Base-by-base conservation (phyloP, 306 rosid genomes). In the Fragaria vesca region DNA sequence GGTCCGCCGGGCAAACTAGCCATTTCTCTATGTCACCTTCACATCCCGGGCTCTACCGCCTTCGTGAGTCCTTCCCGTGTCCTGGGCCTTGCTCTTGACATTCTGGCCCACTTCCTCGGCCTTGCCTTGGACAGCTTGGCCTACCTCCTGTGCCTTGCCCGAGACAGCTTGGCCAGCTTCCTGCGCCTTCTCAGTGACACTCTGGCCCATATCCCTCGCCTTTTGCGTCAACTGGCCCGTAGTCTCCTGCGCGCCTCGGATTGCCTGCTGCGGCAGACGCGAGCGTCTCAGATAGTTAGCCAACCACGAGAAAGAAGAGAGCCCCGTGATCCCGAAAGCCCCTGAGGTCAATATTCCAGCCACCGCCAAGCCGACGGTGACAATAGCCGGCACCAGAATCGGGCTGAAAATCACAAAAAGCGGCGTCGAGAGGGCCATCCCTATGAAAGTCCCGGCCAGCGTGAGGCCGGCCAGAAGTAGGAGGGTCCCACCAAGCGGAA, bases 241-340 rank as follows among this genome's bases (percentile, higher is more conserved):
- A 0, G 84, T 76, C 7, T 86, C 87, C 66, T 66, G 83, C 30
- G 61, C 54, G 2, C 55, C 75, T 26, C 61, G 54, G 80, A 77
- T 83, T 0, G 77, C 85, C 30, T 47, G 80, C 13, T 86, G 85
- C 50, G 87, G 74, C 34, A 71, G 9, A 57, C 46, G 73, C 0
- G 83, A 12, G 52, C 78, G 82, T 26, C 86, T 78, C 69, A 88
- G 63, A 50, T 47, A 81, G 28, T 50, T 70, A 4, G 82, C 85
- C 20, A 88, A 16, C 93, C 94, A 92, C 8, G 90, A 76, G 36
- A 92, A 87, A 1, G 94, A 85, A 8, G 93, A 90, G 2, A 92
- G 46, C 0, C 88, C 88, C 4, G 93, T 87, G 67, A 88, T 66
- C 8, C 88, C 94, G 32, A 81, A 88, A 1, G 86, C 91, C 0